A percentile compares a stretch with the other conserved stretches of the same genome.
These are phyloP conservation scores for Malus sieversii DNA, from an alignment of 306 rosid species.

Conservation along the genomic window DNA sequence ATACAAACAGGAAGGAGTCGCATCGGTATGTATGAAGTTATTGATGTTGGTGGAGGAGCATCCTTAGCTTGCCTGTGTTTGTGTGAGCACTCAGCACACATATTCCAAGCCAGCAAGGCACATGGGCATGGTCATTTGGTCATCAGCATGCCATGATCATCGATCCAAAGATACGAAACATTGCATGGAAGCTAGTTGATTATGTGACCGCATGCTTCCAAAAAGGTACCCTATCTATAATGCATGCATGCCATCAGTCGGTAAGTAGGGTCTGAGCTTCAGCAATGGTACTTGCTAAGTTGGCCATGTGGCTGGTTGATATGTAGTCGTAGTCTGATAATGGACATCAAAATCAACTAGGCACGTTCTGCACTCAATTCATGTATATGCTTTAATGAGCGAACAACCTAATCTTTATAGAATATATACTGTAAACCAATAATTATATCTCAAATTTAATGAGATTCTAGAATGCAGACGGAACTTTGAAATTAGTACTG, in stretches of 20 bases:
- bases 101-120: not conserved
- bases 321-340: not conserved
- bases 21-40: not conserved
- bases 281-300: not conserved
- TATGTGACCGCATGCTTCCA: not conserved
- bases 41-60: conserved; percentile 9
- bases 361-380: too few relatives aligned
- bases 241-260: not conserved
- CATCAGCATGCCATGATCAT: not conserved
- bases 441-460: not conserved
- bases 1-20: not conserved
- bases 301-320: not conserved
- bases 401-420: not conserved
- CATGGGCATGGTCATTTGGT: not conserved
- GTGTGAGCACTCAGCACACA: not conserved
- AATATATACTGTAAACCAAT: too few relatives aligned
- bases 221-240: not conserved
- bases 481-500: too few relatives aligned
- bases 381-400: too few relatives aligned
- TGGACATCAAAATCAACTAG: not conserved
- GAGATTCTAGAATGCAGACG: too few relatives aligned
- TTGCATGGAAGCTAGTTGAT: not conserved
- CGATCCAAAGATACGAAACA: not conserved
- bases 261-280: not conserved
- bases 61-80: not conserved